Percentiles rank a stretch among this genome's conserved stretches.
Evolutionary conservation across 148 eudicot genomes (phyloP).

Genomic region (Polygonum maritimum): DNA sequence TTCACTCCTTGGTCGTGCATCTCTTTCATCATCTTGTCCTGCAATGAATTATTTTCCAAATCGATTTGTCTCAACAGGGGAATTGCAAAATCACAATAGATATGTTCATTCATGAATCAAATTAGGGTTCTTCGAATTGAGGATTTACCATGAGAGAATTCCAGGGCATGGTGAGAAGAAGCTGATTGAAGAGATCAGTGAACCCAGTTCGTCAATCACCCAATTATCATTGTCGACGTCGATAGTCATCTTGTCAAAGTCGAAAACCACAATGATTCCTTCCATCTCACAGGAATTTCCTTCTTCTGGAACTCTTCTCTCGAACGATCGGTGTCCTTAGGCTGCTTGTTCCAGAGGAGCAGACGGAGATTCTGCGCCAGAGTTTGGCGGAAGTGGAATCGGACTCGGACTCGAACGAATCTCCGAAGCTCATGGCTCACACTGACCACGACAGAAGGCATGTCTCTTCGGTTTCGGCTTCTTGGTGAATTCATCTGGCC

Average conservation of each 20-base stretch:
- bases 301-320: not conserved
- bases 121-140: not conserved
- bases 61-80: not conserved
- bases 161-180: conserved; percentile 90
- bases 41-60: not conserved
- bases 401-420: no score
- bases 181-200: conserved; percentile 60
- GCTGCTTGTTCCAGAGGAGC: no score
- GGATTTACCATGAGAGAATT: conserved; percentile 57
- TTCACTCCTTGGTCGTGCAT: conserved; percentile 63
- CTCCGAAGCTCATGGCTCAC: no score
- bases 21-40: conserved; percentile 81
- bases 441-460: not conserved
- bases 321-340: not conserved
- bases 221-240: conserved; percentile 81
- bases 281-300: conserved; percentile 24
- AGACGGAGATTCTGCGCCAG: no score
- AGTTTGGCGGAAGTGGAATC: no score
- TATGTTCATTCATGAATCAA: no score
- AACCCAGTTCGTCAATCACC: conserved; percentile 68
- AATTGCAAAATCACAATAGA: no score
- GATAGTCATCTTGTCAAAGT: conserved; percentile 88
- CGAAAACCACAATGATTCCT: conserved; percentile 57
- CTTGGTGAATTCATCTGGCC: not conserved
- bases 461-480: not conserved